phyloP scores from a whole-genome alignment of 73 alveolate genomes.

The Stentor roeselii region DNA sequence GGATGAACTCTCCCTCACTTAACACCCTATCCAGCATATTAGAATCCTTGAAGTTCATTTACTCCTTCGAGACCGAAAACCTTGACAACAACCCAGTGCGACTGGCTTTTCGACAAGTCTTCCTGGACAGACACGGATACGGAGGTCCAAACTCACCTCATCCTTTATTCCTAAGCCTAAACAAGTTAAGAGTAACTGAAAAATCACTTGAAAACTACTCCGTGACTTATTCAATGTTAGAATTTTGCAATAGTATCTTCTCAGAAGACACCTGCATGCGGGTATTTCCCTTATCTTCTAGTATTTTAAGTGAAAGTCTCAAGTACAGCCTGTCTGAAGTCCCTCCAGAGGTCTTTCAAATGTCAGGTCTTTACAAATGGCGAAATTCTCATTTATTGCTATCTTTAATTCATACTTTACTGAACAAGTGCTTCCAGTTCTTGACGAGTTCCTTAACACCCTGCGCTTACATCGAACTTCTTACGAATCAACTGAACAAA shows the following conservation, averaged over 20 bases:
- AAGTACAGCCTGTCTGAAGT: conserved; percentile 2
- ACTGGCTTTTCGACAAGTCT: background rate
- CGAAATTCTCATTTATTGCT: background rate
- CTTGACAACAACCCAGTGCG: background rate
- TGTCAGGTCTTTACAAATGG: conserved; percentile 19
- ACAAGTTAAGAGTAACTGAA: background rate
- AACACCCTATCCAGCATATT: background rate
- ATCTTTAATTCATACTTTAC: background rate
- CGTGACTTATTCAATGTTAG: background rate
- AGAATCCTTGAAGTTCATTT: background rate
- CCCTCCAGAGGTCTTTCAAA: background rate
- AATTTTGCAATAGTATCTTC: background rate
- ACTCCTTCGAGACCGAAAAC: background rate
- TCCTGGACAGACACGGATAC: background rate
- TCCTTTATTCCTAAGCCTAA: background rate
- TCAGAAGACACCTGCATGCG: background rate
- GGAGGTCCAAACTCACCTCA: background rate
- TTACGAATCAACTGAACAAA: conserved; percentile 20
- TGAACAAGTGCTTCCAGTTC: background rate
- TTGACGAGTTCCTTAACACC: background rate
- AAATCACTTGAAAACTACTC: background rate
- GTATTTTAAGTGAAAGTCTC: background rate
- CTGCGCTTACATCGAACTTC: background rate
- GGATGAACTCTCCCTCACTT: background rate
- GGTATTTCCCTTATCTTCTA: background rate